phyloP scores from a whole-genome alignment of 2,329 filamentous ascomycete genomes.

The Trichoderma hamatum region DNA sequence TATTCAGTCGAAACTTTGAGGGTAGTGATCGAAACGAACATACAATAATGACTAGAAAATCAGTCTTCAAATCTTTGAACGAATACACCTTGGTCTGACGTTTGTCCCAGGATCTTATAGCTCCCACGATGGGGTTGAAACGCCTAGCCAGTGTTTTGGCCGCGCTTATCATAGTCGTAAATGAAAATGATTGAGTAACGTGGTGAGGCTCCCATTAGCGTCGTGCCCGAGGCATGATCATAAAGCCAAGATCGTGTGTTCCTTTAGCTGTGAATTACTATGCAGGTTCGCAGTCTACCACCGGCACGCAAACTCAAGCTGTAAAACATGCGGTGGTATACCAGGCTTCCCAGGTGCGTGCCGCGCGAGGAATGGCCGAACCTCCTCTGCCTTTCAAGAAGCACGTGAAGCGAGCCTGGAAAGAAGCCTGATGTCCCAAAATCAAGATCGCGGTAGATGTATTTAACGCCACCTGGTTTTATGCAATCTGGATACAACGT shows the following conservation, averaged over 20 bases:
- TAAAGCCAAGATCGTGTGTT: constrained; percentile 29
- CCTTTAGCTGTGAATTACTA: not conserved
- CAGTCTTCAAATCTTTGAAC: constrained; percentile 13
- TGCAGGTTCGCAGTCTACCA: too few relatives aligned
- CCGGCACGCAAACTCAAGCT: constrained; percentile 20
- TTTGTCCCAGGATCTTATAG: constrained; percentile 28
- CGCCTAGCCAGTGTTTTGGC: constrained; percentile 25
- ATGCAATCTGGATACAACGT: not conserved
- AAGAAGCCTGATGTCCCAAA: constrained; percentile 26
- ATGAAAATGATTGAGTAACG: constrained; percentile 1
- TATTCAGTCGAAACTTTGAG: too few relatives aligned
- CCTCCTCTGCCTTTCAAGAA: constrained; percentile 12
- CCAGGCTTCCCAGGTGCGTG: not conserved
- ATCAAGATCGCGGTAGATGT: not conserved
- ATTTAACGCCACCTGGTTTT: not conserved
- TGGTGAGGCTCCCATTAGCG: constrained; percentile 17
- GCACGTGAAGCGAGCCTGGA: constrained; percentile 27
- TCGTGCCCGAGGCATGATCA: constrained; percentile 27
- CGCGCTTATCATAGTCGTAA: constrained; percentile 26
- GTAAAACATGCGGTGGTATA: too few relatives aligned
- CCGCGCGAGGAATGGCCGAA: constrained; percentile 3
- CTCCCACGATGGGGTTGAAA: constrained; percentile 27
- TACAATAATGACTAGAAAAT: constrained; percentile 28
- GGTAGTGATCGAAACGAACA: too few relatives aligned
- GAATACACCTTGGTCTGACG: constrained; percentile 13